These are phyloP conservation scores for Penicillium soppii DNA, from an alignment of 495 filamentous ascomycete species.

Conservation along the genomic window DNA sequence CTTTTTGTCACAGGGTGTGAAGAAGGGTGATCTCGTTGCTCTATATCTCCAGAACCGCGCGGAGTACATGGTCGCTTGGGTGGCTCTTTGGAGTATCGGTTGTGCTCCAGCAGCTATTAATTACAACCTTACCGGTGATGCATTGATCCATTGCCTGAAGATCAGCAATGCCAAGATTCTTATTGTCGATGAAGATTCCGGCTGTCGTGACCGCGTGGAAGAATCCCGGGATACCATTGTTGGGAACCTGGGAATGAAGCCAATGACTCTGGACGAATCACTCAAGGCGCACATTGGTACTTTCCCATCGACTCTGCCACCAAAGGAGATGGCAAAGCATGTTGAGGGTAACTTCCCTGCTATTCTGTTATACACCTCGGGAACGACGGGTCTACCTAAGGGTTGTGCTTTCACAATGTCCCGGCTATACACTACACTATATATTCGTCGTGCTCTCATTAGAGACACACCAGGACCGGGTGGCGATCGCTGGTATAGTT, in stretches of 20 bases:
- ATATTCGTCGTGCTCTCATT: conserved; percentile 24
- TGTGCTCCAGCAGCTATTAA: conserved; percentile 72
- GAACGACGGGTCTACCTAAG: conserved; percentile 68
- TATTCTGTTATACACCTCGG: conserved; percentile 68
- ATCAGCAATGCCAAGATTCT: conserved; percentile 58
- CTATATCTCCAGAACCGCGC: conserved; percentile 69
- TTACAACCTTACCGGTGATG: conserved; percentile 64
- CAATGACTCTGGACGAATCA: conserved; percentile 48
- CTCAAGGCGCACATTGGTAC: conserved; percentile 48
- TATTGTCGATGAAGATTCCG: conserved; percentile 64
- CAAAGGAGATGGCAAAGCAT: conserved; percentile 29
- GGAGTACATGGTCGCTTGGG: conserved; percentile 65
- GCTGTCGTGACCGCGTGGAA: conserved; percentile 54
- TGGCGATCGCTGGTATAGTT: conserved; percentile 67
- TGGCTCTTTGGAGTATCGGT: conserved; percentile 63
- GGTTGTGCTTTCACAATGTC: conserved; percentile 54
- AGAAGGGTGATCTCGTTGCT: conserved; percentile 64
- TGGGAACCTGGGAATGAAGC: conserved; percentile 51
- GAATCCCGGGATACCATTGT: conserved; percentile 48
- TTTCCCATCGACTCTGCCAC: conserved; percentile 46
- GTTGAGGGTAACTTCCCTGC: conserved; percentile 52
- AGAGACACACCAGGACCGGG: conserved; percentile 36
- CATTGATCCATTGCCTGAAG: conserved; percentile 67
- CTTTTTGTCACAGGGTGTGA: conserved; percentile 59
- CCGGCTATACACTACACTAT: conserved; percentile 29